Evolutionary conservation across 257 asterid genomes (phyloP), one percentile per base, ranked within the genome.

Genomic region (Fraxinus anomala): DNA sequence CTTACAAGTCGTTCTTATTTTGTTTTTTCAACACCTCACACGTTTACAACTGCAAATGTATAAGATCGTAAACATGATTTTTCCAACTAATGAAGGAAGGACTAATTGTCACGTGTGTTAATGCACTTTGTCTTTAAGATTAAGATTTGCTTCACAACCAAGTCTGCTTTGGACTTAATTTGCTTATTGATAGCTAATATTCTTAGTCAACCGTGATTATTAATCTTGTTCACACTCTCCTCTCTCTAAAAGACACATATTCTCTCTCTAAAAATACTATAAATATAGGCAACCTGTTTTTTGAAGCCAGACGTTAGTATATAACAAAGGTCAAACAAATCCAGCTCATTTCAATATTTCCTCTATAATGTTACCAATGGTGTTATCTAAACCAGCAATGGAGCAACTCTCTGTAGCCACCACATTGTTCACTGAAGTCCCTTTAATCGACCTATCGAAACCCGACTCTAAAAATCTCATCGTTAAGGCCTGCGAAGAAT

Each of bases 401-500:
- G 78, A 82, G 76, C 89, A 84, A 39, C 76, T 79, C 72, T 77
- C 83, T 1, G 51, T 68, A 23, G 33, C 81, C 59, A 77, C 78
- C 68, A 51, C 91, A 83, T 85, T 88, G 8, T 76, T 79, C 81
- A 80, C 82, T 0, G 83, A 78, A 21, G 83, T 88, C 78, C 97
- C 97, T 0, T 21, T 87, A 16, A 86, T 93, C 2, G 98, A 93
- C 93, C 97, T 93, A 76, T 90, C 98, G 1, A 68, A 84, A 1
- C 92, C 96, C 6, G 97, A 90, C 79, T 80, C 88, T 8, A 88
- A 82, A 44, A 73, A 87, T 73, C 92, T 80, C 68, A 90, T 93
- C 47, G 93, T 93, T 1, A 83, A 86, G 26, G 98, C 98, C 75
- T 91, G 97, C 83, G 86, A 89, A 69, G 98, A 93, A 59, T 88